Base-by-base conservation (phyloP, 768 basidiomycete species). In the Russula griseocarnosa region DNA sequence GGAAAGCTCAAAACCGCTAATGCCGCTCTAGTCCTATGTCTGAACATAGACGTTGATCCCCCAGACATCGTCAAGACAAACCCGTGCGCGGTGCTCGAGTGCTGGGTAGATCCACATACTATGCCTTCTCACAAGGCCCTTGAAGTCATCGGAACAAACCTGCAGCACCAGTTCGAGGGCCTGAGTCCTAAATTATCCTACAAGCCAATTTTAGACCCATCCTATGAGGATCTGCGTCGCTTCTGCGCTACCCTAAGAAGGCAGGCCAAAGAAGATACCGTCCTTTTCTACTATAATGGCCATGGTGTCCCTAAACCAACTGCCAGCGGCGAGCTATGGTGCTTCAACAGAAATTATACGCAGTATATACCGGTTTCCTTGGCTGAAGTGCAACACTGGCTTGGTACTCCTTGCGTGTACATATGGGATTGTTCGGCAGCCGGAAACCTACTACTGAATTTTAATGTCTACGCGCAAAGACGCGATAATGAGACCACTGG, bases 381-480 rank as follows among this genome's bases (percentile, higher is more conserved):
- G 49, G 88, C 88, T 74, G 97, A 99, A 69, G 81, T 99, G 18
- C 95, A 98, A 73, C 83, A 79, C 22, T 98, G 94, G 93, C 78
- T 98, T 5, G 94, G 93, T 7, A 91, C 93, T 1, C 97, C 97
- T 1, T 92, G 91, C 34, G 92, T 98, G 32, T 98, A 95, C 73
- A 92, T 99, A 59, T 99, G 97, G 97, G 97, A 99, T 72, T 98
- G 95, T 73, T 95, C 94, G 2, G 92, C 92, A n/a, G 96, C 97
- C 2, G 97, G 97, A 1, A 86, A 98, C 75, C 85, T 98, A 49
- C 78, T 98, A 34, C 82, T 83, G 58, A 98, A 97, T 75, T 97
- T 96, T 75, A 91, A 90, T 72, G 79, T 76, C 52, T 87, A 88
- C 67, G 90, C 91, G 3, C 83, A 89, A 68, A 80, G 84, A 38